Evolutionary conservation across 164 flowering plant genomes (phyloP).

Genomic region (Cinnamomum chago): DNA sequence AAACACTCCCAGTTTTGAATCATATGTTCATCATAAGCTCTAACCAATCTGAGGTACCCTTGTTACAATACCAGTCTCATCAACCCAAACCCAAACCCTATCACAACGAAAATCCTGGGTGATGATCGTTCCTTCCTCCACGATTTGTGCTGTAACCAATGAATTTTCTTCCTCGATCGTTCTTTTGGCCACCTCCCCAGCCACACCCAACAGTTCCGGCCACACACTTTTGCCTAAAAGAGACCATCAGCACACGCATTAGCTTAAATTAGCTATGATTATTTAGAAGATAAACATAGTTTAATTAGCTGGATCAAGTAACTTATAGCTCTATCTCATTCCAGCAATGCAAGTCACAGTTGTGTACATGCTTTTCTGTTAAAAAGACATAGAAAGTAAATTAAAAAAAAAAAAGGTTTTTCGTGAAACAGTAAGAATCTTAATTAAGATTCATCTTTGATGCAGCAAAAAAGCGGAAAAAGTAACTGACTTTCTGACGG

Average conservation of each 20-base stretch:
- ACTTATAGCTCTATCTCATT: background rate
- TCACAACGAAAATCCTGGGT: slow-evolving; percentile 23
- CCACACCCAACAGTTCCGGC: slow-evolving; percentile 20
- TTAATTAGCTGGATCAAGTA: background rate
- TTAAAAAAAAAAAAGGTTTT: too few relatives aligned
- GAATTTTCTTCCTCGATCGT: slow-evolving; percentile 14
- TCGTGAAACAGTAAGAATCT: too few relatives aligned
- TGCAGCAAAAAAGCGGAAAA: background rate
- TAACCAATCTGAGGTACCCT: slow-evolving; percentile 16
- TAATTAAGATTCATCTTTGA: background rate
- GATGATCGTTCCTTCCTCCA: slow-evolving; percentile 7
- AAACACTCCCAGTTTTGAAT: too few relatives aligned
- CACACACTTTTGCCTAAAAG: slow-evolving; percentile 15
- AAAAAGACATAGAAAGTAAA: too few relatives aligned
- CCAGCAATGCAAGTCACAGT: background rate
- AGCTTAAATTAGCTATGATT: background rate
- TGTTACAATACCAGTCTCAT: slow-evolving; percentile 9
- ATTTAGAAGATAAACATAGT: background rate
- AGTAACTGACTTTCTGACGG: background rate
- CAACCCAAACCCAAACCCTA: slow-evolving; percentile 33
- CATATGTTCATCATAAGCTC: background rate
- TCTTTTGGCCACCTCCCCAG: slow-evolving; percentile 14
- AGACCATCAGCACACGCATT: too few relatives aligned
- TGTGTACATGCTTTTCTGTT: too few relatives aligned
- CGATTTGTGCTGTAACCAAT: background rate